Evolutionary conservation across 345 rosid genomes (phyloP), one percentile per base, ranked within the genome.

Genomic region (Anacardium occidentale): DNA sequence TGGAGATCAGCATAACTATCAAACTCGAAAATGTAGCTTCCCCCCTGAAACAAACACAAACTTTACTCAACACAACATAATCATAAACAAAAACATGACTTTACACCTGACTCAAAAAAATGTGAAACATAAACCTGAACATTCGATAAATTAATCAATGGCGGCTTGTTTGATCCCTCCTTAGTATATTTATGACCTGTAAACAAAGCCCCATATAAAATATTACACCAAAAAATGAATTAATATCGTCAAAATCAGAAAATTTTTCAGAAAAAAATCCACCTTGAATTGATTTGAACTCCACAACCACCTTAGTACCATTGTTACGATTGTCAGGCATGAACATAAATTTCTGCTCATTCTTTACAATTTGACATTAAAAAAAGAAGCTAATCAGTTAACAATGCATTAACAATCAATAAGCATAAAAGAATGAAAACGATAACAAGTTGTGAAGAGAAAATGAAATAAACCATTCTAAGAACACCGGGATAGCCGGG

Each of bases 81-180:
- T 42, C 3, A 62, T 9, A 62, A 6, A 48, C 26, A 62, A 65
- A 73, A 12, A 52, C 1, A 55, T 22, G 62, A 18, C 53, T 50
- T 48, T 18, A 53, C 25, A 66, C 29, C 73, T 55, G 20, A 21
- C 7, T 45, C 25, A 21, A 11, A 40, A 29, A 60, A 64, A 76
- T 66, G 25, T 54, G 7, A 18, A 59, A 24, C 13, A 42, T 21
- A 55, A 65, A 94, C 97, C 95, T 91, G 96, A 76, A 70, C 78
- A 64, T 83, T 85, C 32, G 89, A 84, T 50, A 95, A 88, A 84
- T 92, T 92, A 76, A 95, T 93, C 99, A 87, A 83, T 21, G 97
- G 90, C 54, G 96, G 93, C 85, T 90, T 89, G 42, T 85, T 84
- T 44, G 97, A 88, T 78, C 86, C 95, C 81, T 89, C 90, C 77